A percentile compares a stretch with the other conserved stretches of the same genome.
Conservation (phyloP, 1,139 yeast genomes). For the Suhomyces yuchorum region DNA sequence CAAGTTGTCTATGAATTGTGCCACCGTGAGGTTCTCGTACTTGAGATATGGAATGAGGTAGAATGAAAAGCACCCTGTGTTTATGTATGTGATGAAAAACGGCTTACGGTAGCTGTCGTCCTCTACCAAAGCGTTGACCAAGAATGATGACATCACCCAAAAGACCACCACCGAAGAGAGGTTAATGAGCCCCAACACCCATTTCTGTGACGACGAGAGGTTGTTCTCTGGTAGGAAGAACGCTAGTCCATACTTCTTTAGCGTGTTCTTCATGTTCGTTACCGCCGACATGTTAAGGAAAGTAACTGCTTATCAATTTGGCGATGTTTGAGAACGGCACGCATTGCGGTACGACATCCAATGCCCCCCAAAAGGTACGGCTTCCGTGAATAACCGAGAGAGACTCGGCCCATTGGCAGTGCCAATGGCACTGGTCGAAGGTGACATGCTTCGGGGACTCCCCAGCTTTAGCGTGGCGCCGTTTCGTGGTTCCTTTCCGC, state of each 20-base stretch:
- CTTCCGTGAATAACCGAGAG: background rate
- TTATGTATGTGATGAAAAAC: constrained; percentile 87
- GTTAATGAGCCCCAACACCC: constrained; percentile 78
- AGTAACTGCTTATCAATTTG: constrained; percentile 4
- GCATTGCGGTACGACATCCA: background rate
- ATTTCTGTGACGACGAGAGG: constrained; percentile 42
- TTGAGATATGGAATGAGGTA: constrained; percentile 68
- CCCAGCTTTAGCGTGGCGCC: background rate
- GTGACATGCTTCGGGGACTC: background rate
- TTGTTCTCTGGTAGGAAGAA: constrained; percentile 20
- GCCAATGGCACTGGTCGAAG: background rate
- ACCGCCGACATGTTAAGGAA: constrained; percentile 9
- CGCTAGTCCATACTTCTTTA: constrained; percentile 15
- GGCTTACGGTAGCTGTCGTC: constrained; percentile 79
- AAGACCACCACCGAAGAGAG: constrained; percentile 73
- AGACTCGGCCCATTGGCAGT: background rate
- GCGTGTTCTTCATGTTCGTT: constrained; percentile 8
- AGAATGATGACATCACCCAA: constrained; percentile 87
- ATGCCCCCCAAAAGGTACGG: constrained; percentile 19
- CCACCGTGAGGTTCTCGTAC: constrained; percentile 22
- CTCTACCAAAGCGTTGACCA: constrained; percentile 73
- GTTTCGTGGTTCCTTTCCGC: background rate
- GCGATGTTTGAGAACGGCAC: constrained; percentile 7
- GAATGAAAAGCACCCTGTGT: constrained; percentile 80
- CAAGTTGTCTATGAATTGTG: constrained; percentile 27